Evolutionary conservation across 495 filamentous ascomycete genomes (phyloP).

Genomic region (Penicillium herquei): DNA sequence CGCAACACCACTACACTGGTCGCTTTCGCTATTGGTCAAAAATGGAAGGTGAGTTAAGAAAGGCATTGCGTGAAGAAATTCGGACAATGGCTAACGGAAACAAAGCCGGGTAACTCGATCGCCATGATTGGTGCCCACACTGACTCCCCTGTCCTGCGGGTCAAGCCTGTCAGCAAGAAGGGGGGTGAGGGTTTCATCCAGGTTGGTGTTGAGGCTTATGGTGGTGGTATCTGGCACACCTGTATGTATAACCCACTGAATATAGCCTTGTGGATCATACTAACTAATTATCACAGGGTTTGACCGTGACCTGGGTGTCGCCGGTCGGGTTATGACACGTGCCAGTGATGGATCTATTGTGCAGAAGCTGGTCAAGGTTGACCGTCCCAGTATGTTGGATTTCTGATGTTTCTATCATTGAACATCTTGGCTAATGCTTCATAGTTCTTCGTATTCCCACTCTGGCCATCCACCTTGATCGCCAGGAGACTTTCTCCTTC

Average conservation of each 20-base stretch:
- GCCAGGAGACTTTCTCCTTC: constrained; percentile 79
- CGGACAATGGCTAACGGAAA: background rate
- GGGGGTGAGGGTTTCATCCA: constrained; percentile 84
- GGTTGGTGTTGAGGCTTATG: constrained; percentile 95
- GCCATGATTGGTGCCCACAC: constrained; percentile 97
- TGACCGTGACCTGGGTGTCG: constrained; percentile 89
- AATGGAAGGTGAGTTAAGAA: constrained; percentile 65
- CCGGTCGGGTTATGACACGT: constrained; percentile 83
- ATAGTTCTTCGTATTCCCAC: constrained; percentile 82
- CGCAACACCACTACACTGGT: constrained; percentile 92
- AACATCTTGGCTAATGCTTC: background rate
- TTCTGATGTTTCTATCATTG: background rate
- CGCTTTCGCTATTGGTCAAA: constrained; percentile 88
- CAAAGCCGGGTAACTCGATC: constrained; percentile 81
- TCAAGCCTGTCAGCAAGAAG: constrained; percentile 95
- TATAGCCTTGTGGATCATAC: background rate
- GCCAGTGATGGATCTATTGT: constrained; percentile 68
- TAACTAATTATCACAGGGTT: constrained; percentile 61
- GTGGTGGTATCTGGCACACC: constrained; percentile 74
- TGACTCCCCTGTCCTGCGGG: constrained; percentile 83
- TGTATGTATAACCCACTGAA: constrained; percentile 34
- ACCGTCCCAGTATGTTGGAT: constrained; percentile 64
- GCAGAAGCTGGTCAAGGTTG: constrained; percentile 86
- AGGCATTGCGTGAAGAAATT: no score
- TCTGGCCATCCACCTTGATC: constrained; percentile 89